These are phyloP conservation scores for Neoconidiobolus thromboides DNA, from an alignment of 371 early-diverging fungal species.

Conservation along the genomic window DNA sequence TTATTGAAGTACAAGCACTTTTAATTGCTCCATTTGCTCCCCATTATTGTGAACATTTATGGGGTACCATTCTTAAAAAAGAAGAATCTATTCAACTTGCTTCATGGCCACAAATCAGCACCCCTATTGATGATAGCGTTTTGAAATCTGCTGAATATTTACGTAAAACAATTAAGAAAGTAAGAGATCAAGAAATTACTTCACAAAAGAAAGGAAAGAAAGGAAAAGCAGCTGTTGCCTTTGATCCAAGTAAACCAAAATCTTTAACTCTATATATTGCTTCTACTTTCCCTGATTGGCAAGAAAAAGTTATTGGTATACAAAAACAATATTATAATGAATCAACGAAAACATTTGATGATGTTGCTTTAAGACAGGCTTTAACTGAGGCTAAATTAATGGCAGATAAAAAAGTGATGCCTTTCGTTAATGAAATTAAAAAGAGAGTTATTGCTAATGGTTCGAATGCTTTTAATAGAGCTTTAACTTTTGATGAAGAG, in stretches of 20 bases:
- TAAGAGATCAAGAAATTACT: constrained; percentile 66
- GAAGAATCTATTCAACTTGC: constrained; percentile 35
- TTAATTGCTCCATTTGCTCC: constrained; percentile 75
- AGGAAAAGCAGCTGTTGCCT: constrained; percentile 27
- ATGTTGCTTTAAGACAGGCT: constrained; percentile 43
- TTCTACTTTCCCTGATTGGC: constrained; percentile 81
- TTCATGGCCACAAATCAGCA: constrained; percentile 42
- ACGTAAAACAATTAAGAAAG: constrained; percentile 43
- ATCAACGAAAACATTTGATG: constrained; percentile 36
- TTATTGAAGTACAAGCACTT: constrained; percentile 65
- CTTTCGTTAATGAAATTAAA: constrained; percentile 58
- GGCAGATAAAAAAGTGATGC: constrained; percentile 87
- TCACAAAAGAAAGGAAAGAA: constrained; percentile 65
- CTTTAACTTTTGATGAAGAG: constrained; percentile 57
- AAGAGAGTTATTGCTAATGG: constrained; percentile 50
- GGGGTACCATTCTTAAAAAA: constrained; percentile 58
- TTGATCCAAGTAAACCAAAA: constrained; percentile 45
- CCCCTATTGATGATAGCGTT: constrained; percentile 34
- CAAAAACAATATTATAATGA: constrained; percentile 46
- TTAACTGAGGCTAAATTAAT: constrained; percentile 51
- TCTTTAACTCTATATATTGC: constrained; percentile 59
- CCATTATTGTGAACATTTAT: constrained; percentile 87
- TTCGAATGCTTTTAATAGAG: constrained; percentile 54
- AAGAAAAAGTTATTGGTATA: constrained; percentile 51
- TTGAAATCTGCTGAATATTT: constrained; percentile 66